Base-by-base conservation (phyloP, 129 eudicot species). In the Flaveria bidentis region DNA sequence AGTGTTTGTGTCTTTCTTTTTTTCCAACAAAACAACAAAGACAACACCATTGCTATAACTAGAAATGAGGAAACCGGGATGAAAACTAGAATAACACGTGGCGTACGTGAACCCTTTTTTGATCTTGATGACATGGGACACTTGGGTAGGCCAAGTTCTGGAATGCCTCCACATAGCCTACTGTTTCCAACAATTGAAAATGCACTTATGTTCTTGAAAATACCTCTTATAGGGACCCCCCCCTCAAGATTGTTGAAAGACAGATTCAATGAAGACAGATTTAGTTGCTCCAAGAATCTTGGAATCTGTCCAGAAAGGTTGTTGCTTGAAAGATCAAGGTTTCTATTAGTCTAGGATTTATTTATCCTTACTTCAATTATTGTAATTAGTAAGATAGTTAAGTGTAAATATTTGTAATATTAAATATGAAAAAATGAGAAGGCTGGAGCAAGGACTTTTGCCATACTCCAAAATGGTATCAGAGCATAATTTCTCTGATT, bases 161-260 rank as follows among this genome's bases (percentile, higher is more conserved):
- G 49, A 69, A 75, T 62, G 64, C 87, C 87, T 50, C 84, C 87
- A 74, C 87, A 79, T 5, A 83, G 65, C 71, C 45, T 45, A 50
- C 17, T 25, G 20, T 79, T 83, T 52, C 87, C 87, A 13, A 58
- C 45, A 20, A 83, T 18, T 1, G 78, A 18, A 18, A 83, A 39
- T n/a, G 76, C 53, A 33, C 81, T 75, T 9, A 52, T 52, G 45
- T 79, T 83, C 28, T n/a, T 62, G 22, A 83, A 83, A 51, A 75
- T 67, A 8, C 87, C 87, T 61, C 13, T 12, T 22, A 18, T 0
- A 1, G 87, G 87, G 22, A 83, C 87, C 64, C 72, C 79, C 51
- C 86, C 86, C 8, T 82, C 76, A 66, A 82, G 53, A 72, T 77
- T 42, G 56, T 82, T 82, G 67, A 65, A 82, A 2, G 86, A 82